Percentiles rank a stretch among this genome's conserved stretches.
phyloP scores from a whole-genome alignment of 768 basidiomycete species.

The Hygrophoropsis aurantiaca region DNA sequence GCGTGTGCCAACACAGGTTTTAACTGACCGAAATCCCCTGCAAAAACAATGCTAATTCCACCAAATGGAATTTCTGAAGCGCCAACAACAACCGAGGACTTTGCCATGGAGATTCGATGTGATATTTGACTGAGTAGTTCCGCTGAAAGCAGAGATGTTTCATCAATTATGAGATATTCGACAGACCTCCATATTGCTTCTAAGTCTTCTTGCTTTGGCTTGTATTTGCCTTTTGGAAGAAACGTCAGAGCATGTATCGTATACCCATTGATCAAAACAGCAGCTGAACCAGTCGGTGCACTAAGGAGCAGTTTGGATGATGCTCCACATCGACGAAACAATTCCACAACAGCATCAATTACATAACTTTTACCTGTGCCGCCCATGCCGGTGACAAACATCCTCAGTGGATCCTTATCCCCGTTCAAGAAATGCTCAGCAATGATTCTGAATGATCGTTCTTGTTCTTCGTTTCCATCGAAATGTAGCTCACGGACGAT shows the following conservation, averaged over 20 bases:
- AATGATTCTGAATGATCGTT: constrained; percentile 10
- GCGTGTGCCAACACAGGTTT: background rate
- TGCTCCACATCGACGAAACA: constrained; percentile 12
- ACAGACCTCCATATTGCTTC: background rate
- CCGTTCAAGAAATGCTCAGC: constrained; percentile 6
- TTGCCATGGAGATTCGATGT: background rate
- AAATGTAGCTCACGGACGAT: background rate
- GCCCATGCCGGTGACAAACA: constrained; percentile 26
- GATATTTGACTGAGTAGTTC: background rate
- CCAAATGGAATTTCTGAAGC: background rate
- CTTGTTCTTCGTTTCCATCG: constrained; percentile 9
- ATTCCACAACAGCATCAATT: constrained; percentile 15
- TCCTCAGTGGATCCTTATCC: constrained; percentile 20
- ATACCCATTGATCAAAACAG: constrained; percentile 23
- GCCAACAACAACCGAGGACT: background rate
- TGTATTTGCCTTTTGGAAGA: constrained; percentile 7
- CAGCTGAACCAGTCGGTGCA: constrained; percentile 31
- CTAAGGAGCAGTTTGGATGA: constrained; percentile 11
- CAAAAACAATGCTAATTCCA: background rate
- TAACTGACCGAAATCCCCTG: background rate
- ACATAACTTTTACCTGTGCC: constrained; percentile 32
- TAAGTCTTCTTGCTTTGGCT: constrained; percentile 6
- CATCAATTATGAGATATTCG: background rate
- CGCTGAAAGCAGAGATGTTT: background rate
- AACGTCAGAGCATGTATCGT: constrained; percentile 28